Percentiles rank a stretch among this genome's conserved stretches.
Evolutionary conservation across 192 early-diverging fungal species (phyloP).

Genomic region (Diversispora epigaea): DNA sequence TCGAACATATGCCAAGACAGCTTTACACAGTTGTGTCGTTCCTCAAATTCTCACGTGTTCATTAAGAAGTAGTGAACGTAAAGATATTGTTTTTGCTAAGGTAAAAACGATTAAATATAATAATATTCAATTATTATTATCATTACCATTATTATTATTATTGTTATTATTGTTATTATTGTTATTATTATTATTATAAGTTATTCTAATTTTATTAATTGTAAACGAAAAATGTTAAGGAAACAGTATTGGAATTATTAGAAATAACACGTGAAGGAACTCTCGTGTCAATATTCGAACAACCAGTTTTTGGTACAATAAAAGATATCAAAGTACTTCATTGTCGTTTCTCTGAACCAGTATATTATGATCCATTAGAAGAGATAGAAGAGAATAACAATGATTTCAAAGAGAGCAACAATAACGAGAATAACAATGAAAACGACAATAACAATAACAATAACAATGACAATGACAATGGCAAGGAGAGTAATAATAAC

Average conservation of each 20-base stretch:
- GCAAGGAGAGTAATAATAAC: too few species aligned
- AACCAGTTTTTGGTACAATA: slow-evolving; percentile 47
- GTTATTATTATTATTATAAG: background rate
- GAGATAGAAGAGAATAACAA: background rate
- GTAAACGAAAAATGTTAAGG: background rate
- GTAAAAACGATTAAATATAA: background rate
- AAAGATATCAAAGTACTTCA: slow-evolving; percentile 39
- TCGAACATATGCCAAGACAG: slow-evolving; percentile 13
- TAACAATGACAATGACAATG: too few species aligned
- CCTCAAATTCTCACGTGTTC: background rate
- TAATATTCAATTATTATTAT: too few species aligned
- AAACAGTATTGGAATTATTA: slow-evolving; percentile 21
- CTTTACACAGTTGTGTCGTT: slow-evolving; percentile 17
- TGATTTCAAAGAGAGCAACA: too few species aligned
- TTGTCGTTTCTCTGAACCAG: slow-evolving; percentile 28
- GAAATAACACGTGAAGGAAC: slow-evolving; percentile 34
- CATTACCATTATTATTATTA: too few species aligned
- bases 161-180: background rate
- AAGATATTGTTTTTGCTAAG: slow-evolving; percentile 16
- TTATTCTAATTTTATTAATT: background rate
- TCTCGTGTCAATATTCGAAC: slow-evolving; percentile 35
- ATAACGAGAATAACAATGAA: too few species aligned
- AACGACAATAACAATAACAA: too few species aligned
- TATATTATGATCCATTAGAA: slow-evolving; percentile 23
- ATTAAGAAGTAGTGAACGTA: slow-evolving; percentile 9